These are phyloP conservation scores for Angomonas desouzai DNA, from an alignment of 208 protist species.

Conservation along the genomic window DNA sequence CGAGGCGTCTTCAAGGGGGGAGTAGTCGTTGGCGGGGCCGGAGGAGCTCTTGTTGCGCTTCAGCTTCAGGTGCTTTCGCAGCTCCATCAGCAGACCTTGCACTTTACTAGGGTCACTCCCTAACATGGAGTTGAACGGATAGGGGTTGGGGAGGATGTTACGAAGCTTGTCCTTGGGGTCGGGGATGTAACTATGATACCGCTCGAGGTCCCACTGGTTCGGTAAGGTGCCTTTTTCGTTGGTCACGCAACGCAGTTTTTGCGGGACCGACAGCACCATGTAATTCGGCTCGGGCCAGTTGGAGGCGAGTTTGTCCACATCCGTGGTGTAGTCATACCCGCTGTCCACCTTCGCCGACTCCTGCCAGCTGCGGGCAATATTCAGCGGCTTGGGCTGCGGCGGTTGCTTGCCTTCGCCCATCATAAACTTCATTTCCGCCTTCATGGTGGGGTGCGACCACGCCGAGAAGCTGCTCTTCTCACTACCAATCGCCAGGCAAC, in stretches of 20 bases:
- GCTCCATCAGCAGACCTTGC: constrained; percentile 60
- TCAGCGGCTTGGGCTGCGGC: constrained; percentile 47
- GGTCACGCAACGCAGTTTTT: constrained; percentile 74
- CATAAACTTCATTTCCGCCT: constrained; percentile 40
- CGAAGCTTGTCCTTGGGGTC: constrained; percentile 86
- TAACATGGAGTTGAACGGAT: constrained; percentile 78
- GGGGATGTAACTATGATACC: constrained; percentile 70
- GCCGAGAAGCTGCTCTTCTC: constrained; percentile 83
- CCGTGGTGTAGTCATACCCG: constrained; percentile 54
- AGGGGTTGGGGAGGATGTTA: constrained; percentile 76
- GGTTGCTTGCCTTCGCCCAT: constrained; percentile 76
- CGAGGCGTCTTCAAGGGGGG: constrained; percentile 72
- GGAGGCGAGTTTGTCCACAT: constrained; percentile 47
- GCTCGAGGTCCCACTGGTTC: constrained; percentile 75
- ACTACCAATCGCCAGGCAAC: constrained; percentile 83
- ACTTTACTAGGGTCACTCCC: constrained; percentile 74
- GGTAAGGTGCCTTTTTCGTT: constrained; percentile 33
- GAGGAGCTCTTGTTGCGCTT: constrained; percentile 63
- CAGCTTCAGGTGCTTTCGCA: constrained; percentile 64
- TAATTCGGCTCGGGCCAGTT: constrained; percentile 85
- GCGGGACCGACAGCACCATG: constrained; percentile 83
- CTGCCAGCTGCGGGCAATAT: constrained; percentile 64
- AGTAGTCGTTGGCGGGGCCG: constrained; percentile 53
- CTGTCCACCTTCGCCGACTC: constrained; percentile 51
- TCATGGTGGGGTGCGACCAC: constrained; percentile 61